Conservation (phyloP, 2,329 filamentous ascomycete species). For the Aureobasidium sp. region DNA sequence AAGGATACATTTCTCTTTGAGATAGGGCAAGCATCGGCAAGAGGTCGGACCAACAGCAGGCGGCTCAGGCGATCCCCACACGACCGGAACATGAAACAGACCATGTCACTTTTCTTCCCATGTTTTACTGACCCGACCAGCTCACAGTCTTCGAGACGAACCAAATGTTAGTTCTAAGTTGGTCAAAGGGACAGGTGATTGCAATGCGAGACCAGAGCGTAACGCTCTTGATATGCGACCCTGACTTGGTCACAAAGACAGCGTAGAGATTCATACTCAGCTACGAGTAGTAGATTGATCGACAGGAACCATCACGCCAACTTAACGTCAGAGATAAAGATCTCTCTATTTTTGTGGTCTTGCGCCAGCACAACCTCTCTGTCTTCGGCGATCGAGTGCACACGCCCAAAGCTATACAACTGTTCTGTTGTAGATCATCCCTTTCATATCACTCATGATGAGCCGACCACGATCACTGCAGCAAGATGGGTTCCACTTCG, state of each 20-base stretch:
- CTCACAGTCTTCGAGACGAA: not conserved
- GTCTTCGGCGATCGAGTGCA: not conserved
- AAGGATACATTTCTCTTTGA: not conserved
- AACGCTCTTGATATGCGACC: not conserved
- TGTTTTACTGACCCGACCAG: not conserved
- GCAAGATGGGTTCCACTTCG: not conserved
- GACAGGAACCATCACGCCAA: not conserved
- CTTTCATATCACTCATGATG: not conserved
- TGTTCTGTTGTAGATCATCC: not conserved
- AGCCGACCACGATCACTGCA: not conserved
- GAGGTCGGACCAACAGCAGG: not conserved
- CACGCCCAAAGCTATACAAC: not conserved
- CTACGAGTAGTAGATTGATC: not conserved
- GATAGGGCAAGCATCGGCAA: not conserved
- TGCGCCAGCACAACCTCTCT: not conserved
- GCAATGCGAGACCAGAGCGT: not conserved
- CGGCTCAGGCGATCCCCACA: not conserved
- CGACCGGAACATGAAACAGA: conserved; percentile 1
- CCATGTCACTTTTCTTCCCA: not conserved
- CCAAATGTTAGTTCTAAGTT: too few relatives aligned
- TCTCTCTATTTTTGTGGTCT: not conserved
- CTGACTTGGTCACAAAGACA: not conserved
- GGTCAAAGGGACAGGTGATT: not conserved
- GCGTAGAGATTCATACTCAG: not conserved
- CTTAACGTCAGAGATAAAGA: not conserved